These are phyloP conservation scores for Mycena olivaceomarginata DNA, from an alignment of 768 basidiomycete species.

Conservation along the genomic window DNA sequence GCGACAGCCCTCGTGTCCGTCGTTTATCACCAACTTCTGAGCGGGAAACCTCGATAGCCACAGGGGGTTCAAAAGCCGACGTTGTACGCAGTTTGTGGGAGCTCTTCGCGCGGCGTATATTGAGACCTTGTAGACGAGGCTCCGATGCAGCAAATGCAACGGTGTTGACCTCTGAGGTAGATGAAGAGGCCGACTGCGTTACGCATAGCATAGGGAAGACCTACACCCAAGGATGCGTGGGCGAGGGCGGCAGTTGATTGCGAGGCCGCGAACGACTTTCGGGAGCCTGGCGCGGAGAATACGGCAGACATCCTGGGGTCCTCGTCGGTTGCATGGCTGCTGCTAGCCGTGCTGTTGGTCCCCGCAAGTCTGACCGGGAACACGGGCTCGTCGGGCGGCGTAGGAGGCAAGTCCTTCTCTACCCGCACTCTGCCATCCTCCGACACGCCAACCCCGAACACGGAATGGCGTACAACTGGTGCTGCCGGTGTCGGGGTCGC, in stretches of 20 bases:
- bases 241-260: constrained; percentile 66
- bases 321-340: constrained; percentile 28
- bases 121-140: constrained; percentile 45
- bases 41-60: constrained; percentile 28
- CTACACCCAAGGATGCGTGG: constrained; percentile 76
- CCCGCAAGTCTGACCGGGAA: constrained; percentile 29
- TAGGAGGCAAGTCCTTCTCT: constrained; percentile 74
- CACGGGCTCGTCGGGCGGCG: constrained; percentile 55
- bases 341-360: constrained; percentile 10
- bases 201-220: constrained; percentile 73
- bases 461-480: constrained; percentile 52
- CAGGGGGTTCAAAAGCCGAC: constrained; percentile 45
- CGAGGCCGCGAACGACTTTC: constrained; percentile 41
- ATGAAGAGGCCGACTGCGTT: constrained; percentile 61
- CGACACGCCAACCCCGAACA: constrained; percentile 46
- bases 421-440: constrained; percentile 53
- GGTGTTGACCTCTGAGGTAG: constrained; percentile 68
- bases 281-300: constrained; percentile 33
- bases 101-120: constrained; percentile 73
- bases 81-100: constrained; percentile 62
- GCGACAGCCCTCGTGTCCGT: constrained; percentile 74
- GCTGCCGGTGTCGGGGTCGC: constrained; percentile 52
- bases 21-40: constrained; percentile 46
- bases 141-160: constrained; percentile 60
- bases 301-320: constrained; percentile 33